Percentiles rank a stretch among this genome's conserved stretches.
phyloP scores from a whole-genome alignment of 371 early-diverging fungal species.

The Dichotomocladium elegans region DNA sequence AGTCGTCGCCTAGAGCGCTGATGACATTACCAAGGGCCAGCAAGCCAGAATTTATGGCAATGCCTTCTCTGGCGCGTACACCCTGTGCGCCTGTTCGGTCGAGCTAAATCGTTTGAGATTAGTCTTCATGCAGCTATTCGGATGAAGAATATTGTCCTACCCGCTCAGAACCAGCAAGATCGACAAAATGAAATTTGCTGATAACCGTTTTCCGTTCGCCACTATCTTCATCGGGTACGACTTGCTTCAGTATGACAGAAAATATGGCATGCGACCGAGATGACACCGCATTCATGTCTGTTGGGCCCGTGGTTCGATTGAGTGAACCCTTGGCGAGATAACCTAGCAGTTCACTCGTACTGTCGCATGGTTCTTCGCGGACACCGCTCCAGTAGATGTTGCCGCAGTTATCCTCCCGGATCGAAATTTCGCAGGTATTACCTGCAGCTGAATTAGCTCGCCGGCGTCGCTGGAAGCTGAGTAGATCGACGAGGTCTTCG shows the following conservation, averaged over 20 bases:
- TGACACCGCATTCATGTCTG: slow-evolving; percentile 95
- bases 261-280: slow-evolving; percentile 99
- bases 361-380: slow-evolving; percentile 71
- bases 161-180: slow-evolving; percentile 82
- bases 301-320: slow-evolving; percentile 91
- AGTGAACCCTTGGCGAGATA: slow-evolving; percentile 73
- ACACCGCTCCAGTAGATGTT: slow-evolving; percentile 90
- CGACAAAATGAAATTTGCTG: slow-evolving; percentile 93
- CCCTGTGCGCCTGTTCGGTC: slow-evolving; percentile 62
- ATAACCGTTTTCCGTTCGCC: slow-evolving; percentile 27
- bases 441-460: slow-evolving; percentile 7
- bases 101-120: slow-evolving; percentile 26
- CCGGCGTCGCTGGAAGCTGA: slow-evolving; percentile 35
- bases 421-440: slow-evolving; percentile 34
- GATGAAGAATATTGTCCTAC: slow-evolving; percentile 10
- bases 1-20: slow-evolving; percentile 88
- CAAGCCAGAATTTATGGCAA: slow-evolving; percentile 95
- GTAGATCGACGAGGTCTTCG: slow-evolving; percentile 88
- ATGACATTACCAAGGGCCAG: slow-evolving; percentile 98
- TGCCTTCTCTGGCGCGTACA: slow-evolving; percentile 93
- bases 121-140: no score
- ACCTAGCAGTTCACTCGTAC: slow-evolving; percentile 74
- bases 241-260: slow-evolving; percentile 73
- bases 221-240: slow-evolving; percentile 11
- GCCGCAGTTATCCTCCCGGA: slow-evolving; percentile 91